phyloP scores from a whole-genome alignment of 1,284 basidiomycete genomes.

The Apiotrichum montevideense region DNA sequence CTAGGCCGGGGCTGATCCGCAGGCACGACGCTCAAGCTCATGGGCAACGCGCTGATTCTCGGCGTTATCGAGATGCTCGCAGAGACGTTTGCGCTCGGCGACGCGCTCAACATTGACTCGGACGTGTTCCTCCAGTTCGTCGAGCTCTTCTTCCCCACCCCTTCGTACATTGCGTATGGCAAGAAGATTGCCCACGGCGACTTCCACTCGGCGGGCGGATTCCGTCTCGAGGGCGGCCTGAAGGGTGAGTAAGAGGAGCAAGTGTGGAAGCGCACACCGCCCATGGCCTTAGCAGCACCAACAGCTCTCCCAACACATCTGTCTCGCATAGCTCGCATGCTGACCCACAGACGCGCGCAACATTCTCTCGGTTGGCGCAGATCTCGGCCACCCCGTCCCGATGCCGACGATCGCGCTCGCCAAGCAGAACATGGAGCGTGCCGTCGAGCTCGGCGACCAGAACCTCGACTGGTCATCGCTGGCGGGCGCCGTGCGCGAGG shows the following conservation, averaged over 20 bases:
- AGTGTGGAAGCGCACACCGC: too few species aligned
- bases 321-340: too few species aligned
- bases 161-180: constrained; percentile 34
- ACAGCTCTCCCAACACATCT: too few species aligned
- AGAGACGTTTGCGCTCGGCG: constrained; percentile 36
- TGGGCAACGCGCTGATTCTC: constrained; percentile 37
- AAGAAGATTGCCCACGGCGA: constrained; percentile 35
- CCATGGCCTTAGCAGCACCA: too few species aligned
- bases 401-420: constrained; percentile 28
- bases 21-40: constrained; percentile 36
- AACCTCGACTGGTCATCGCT: constrained; percentile 28
- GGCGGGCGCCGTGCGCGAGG: constrained; percentile 17
- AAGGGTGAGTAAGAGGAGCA: constrained; percentile 9
- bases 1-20: background rate
- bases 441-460: constrained; percentile 22
- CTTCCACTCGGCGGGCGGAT: constrained; percentile 25
- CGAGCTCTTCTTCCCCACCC: constrained; percentile 32
- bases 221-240: constrained; percentile 32
- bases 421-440: constrained; percentile 23
- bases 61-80: constrained; percentile 37
- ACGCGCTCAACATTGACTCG: constrained; percentile 29
- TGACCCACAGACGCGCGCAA: constrained; percentile 12
- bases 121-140: constrained; percentile 22
- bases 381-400: constrained; percentile 22
- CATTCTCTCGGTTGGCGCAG: constrained; percentile 15